Evolutionary conservation across 106 monocot species (phyloP).

Genomic region (Iris macrosiphon): DNA sequence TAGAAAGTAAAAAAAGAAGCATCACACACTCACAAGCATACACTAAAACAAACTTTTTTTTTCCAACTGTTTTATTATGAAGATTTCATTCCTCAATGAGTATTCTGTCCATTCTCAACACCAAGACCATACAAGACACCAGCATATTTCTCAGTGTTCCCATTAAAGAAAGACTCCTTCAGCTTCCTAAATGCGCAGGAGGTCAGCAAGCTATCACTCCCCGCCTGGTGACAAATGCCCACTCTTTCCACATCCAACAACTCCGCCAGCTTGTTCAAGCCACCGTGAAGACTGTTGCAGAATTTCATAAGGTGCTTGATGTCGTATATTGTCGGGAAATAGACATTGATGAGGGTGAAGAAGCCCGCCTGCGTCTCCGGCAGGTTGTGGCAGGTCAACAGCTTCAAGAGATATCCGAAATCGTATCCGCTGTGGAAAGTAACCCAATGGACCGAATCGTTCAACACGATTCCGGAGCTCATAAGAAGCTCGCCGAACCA

Average conservation of each 20-base stretch:
- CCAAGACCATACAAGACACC: constrained; percentile 21
- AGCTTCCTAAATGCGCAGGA: constrained; percentile 24
- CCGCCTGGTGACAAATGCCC: constrained; percentile 33
- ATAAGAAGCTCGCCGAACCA: constrained; percentile 49
- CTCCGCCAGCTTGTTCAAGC: constrained; percentile 31
- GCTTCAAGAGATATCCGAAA: constrained; percentile 46
- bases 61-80: background rate
- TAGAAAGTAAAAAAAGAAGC: no score
- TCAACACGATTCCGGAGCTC: constrained; percentile 52
- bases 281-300: constrained; percentile 28
- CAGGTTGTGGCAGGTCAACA: constrained; percentile 30
- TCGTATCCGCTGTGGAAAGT: constrained; percentile 52
- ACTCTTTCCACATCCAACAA: constrained; percentile 30
- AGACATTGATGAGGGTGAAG: constrained; percentile 31
- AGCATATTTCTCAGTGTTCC: constrained; percentile 18
- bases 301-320: constrained; percentile 39
- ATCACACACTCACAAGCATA: no score
- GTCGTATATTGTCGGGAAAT: constrained; percentile 25
- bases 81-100: no score
- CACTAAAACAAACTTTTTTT: no score
- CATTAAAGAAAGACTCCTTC: constrained; percentile 26
- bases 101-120: constrained; percentile 22
- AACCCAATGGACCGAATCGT: constrained; percentile 40
- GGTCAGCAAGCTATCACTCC: constrained; percentile 31
- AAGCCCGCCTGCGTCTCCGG: constrained; percentile 33